A percentile compares a stretch with the other conserved stretches of the same genome.
Conservation (phyloP, 768 basidiomycete genomes). For the Lactifluus echinatus region DNA sequence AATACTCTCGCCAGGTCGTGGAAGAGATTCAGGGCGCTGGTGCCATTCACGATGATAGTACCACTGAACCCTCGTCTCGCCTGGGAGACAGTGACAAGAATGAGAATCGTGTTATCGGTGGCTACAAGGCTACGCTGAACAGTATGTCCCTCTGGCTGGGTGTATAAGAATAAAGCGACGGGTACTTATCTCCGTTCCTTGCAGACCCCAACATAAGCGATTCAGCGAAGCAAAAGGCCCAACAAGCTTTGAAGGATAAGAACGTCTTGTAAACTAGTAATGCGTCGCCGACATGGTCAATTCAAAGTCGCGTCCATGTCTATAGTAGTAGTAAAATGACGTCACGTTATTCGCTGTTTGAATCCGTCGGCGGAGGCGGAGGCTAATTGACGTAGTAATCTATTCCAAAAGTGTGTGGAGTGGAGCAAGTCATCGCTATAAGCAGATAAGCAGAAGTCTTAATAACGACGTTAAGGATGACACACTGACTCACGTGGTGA, state of each 20-base stretch:
- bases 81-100: constrained; percentile 16
- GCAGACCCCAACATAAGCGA: constrained; percentile 25
- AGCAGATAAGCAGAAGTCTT: no score
- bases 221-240: constrained; percentile 25
- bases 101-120: constrained; percentile 23
- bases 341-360: no score
- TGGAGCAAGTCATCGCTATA: no score
- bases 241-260: constrained; percentile 22
- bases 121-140: constrained; percentile 26
- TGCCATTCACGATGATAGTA: constrained; percentile 3
- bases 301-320: no score
- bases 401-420: no score
- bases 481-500: no score
- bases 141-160: constrained; percentile 13
- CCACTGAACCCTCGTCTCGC: neutral
- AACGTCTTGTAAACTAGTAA: constrained; percentile 14
- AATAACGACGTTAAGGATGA: no score
- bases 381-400: no score
- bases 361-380: no score
- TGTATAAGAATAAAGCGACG: neutral
- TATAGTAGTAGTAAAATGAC: no score
- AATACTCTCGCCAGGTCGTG: constrained; percentile 24
- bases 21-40: constrained; percentile 21
- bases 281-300: neutral
- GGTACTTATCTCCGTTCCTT: neutral